Conservation (phyloP, 2,329 filamentous ascomycete genomes). For the Albifimbria verrucaria region DNA sequence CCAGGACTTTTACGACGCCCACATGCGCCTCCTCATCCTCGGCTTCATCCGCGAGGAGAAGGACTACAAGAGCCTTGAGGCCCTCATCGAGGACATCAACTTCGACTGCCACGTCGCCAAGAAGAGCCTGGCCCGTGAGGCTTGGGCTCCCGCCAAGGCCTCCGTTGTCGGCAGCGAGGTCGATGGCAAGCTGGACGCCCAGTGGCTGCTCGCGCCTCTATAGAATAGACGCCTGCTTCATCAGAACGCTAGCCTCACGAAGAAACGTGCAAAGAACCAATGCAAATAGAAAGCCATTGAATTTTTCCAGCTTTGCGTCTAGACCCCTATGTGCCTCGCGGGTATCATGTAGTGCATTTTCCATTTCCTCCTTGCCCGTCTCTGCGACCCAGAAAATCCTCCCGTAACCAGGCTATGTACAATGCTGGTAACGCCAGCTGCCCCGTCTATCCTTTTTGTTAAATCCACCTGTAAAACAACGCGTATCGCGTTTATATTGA, state of each 20-base stretch:
- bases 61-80: slow-evolving; percentile 82
- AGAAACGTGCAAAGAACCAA: background rate
- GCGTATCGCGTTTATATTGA: background rate
- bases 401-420: background rate
- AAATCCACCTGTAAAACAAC: background rate
- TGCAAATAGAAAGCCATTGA: background rate
- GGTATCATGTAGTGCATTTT: background rate
- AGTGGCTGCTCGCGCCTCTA: slow-evolving; percentile 35
- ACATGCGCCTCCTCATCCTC: slow-evolving; percentile 75
- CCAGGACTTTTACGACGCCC: slow-evolving; percentile 79
- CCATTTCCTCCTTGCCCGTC: background rate
- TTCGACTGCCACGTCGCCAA: slow-evolving; percentile 82
- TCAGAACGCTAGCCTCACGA: background rate
- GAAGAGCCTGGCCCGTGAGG: slow-evolving; percentile 64
- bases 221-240: slow-evolving; percentile 3
- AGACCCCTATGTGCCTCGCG: background rate
- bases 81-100: slow-evolving; percentile 82
- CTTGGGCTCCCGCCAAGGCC: slow-evolving; percentile 50
- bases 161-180: slow-evolving; percentile 24
- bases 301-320: background rate
- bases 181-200: slow-evolving; percentile 29
- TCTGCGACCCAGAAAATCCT: background rate
- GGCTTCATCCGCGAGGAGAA: slow-evolving; percentile 88
- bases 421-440: background rate
- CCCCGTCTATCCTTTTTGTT: background rate